Evolutionary conservation across 2,329 filamentous ascomycete species (phyloP), one percentile per base, ranked within the genome.

Genomic region (Phyllosticta citribraziliensis): DNA sequence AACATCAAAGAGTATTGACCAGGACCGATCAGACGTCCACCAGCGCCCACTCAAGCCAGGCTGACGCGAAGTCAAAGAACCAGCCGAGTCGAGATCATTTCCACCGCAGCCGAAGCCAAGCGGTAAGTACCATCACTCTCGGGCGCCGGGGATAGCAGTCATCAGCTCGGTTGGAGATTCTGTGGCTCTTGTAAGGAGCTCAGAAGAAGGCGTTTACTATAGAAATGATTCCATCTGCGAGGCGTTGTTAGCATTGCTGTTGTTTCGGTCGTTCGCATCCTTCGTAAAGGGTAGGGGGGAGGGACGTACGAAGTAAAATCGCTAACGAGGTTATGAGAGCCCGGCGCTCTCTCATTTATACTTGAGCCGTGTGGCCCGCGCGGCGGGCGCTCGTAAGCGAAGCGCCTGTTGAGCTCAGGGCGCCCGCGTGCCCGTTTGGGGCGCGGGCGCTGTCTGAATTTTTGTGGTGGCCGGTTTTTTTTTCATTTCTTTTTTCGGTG

Each of bases 151-250:
- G 89, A 89, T 89, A 70, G 70, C 66, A 77, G 40, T 95, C 90
- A 94, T 95, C 90, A 89, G 88, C 89, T 89, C 91, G 89, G 88
- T 86, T 93, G 66, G 66, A 85, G 84, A 81, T 80, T 91, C 88
- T 93, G 88, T 91, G 84, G 89, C 91, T 96, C 82, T 82, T 88
- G 84, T 91, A 83, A 85, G 85, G 84, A 93, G 88, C 86, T 90
- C 88, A 94, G 89, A 90, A 86, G 83, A 82, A 83, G 88, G 91
- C 86, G 86, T 89, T 83, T 87, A 92, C 91, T 96, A 91, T 92
- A 96, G 88, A 96, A 95, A 89, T 90, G 89, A 93, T 93, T 92
- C 89, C 91, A 70, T 72, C 35, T 40, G 35, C 3, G 3, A 40
- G 4, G 9, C 17, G 35, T 40, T 40, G 17, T 22, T 22, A 22